Evolutionary conservation across 768 basidiomycete genomes (phyloP).

Genomic region (Boletus subparvulus): DNA sequence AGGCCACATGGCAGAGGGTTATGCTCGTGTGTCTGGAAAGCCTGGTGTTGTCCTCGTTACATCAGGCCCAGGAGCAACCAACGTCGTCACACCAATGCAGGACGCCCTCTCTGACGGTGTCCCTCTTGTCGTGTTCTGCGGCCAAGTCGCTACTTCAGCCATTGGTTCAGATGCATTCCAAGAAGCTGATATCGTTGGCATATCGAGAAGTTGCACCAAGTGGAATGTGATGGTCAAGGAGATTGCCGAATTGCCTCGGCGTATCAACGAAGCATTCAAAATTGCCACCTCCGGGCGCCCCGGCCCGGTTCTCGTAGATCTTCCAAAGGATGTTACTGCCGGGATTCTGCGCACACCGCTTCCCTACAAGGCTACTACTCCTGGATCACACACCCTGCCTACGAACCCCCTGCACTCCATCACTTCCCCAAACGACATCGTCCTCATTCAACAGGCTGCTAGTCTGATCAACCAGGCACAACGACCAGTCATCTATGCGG

Average conservation of each 20-base stretch:
- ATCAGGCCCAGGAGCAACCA: conserved; percentile 96
- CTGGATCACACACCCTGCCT: conserved; percentile 76
- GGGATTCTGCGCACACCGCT: conserved; percentile 83
- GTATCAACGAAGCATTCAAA: conserved; percentile 99
- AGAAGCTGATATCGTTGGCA: conserved; percentile 95
- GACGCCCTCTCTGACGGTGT: conserved; percentile 94
- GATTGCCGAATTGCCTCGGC: conserved; percentile 87
- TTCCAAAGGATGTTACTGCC: conserved; percentile 99
- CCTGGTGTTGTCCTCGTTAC: conserved; percentile 98
- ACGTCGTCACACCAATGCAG: conserved; percentile 97
- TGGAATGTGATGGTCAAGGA: conserved; percentile 99
- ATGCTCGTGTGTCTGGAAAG: conserved; percentile 95
- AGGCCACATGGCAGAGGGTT: conserved; percentile 99
- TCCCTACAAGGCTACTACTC: conserved; percentile 82
- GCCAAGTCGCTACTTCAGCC: conserved; percentile 98
- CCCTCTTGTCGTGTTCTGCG: conserved; percentile 92
- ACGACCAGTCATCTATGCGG: conserved; percentile 90
- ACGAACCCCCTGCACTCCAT: conserved; percentile 64
- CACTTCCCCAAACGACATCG: conserved; percentile 59
- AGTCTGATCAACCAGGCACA: conserved; percentile 89
- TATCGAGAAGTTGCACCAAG: conserved; percentile 95
- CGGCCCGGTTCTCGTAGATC: conserved; percentile 95
- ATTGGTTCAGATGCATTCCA: conserved; percentile 99
- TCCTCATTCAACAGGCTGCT: conserved; percentile 80
- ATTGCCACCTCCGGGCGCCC: conserved; percentile 97